Base-by-base conservation (phyloP, 306 rosid genomes). In the Prunus dulcis region DNA sequence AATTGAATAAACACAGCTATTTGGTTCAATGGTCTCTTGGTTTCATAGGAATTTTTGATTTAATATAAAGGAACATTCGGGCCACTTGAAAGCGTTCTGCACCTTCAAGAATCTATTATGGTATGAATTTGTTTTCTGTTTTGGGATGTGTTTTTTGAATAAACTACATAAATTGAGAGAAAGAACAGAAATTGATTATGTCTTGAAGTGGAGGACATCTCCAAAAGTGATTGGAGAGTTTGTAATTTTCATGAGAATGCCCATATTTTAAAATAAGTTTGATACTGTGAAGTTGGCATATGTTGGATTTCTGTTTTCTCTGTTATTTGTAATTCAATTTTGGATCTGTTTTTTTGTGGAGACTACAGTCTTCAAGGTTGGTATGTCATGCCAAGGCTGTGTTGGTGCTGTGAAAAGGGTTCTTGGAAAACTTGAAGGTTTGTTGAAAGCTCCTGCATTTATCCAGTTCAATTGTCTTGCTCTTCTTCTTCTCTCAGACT, bases 391-490 rank as follows among this genome's bases (percentile, higher is more conserved):
- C 64, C 82, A 88, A 83, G 97, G 97, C 20, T 95, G 97, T 70
- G 88, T 81, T 72, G 99, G 97, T 50, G 99, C 97, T 3, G 97
- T 95, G 79, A 90, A 87, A 69, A 89, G 97, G 82, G 97, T 92
- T 69, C 85, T 92, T 87, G 98, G 87, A 15, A 92, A 95, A 76
- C 56, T 95, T 85, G 93, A 92, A 86, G 98, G 97, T 95, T 86
- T 22, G 69, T 75, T 75, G 30, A 19, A 7, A 15, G 27, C 64
- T 53, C 13, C 38, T 57, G 23, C 2, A 7, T 47, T 74, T 43
- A 22, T 70, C 19, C 47, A 47, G 2, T 65, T 38, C 57, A 8
- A 19, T 22, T 41, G 12, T 30, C 25, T 50, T 52, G 1, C 12
- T 38, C 25, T 30, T 43, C 12, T 5, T 25, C 9, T 22, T 17